Conservation (phyloP, 1,284 basidiomycete genomes). For the Moniliophthora roreri region DNA sequence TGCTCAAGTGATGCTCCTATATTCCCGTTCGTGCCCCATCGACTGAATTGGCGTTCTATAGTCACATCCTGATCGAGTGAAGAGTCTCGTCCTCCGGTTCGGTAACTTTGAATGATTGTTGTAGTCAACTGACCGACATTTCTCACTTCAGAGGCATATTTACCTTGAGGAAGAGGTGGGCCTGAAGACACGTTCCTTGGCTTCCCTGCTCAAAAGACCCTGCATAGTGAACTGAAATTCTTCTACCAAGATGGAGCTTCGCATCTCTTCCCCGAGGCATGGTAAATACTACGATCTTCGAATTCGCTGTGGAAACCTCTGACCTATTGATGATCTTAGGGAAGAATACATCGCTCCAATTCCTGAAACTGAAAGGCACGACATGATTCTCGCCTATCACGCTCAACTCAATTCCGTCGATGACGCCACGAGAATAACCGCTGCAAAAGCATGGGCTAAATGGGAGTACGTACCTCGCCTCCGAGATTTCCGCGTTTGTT, state of each 20-base stretch:
- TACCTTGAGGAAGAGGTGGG: slow-evolving; percentile 73
- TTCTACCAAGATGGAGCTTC: slow-evolving; percentile 89
- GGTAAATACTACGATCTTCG: slow-evolving; percentile 51
- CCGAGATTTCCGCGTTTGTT: background rate
- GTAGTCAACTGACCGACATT: background rate
- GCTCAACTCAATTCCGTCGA: slow-evolving; percentile 78
- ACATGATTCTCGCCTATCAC: slow-evolving; percentile 86
- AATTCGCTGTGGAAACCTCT: no score
- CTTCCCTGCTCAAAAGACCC: background rate
- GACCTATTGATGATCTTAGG: slow-evolving; percentile 41
- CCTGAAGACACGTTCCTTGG: background rate
- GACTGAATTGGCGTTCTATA: slow-evolving; percentile 25
- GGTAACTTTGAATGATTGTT: background rate
- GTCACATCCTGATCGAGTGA: slow-evolving; percentile 81
- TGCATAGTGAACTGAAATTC: slow-evolving; percentile 77
- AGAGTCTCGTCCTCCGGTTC: slow-evolving; percentile 80
- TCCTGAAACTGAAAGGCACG: slow-evolving; percentile 74
- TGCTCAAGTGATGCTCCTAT: slow-evolving; percentile 60
- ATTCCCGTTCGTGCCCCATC: slow-evolving; percentile 5
- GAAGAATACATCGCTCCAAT: slow-evolving; percentile 82
- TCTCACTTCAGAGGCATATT: slow-evolving; percentile 74
- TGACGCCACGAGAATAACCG: slow-evolving; percentile 61
- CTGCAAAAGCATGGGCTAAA: slow-evolving; percentile 86
- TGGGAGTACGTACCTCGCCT: slow-evolving; percentile 70
- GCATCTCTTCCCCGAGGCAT: slow-evolving; percentile 86